Evolutionary conservation across 192 early-diverging fungal species (phyloP).

Genomic region (Backusella circina): DNA sequence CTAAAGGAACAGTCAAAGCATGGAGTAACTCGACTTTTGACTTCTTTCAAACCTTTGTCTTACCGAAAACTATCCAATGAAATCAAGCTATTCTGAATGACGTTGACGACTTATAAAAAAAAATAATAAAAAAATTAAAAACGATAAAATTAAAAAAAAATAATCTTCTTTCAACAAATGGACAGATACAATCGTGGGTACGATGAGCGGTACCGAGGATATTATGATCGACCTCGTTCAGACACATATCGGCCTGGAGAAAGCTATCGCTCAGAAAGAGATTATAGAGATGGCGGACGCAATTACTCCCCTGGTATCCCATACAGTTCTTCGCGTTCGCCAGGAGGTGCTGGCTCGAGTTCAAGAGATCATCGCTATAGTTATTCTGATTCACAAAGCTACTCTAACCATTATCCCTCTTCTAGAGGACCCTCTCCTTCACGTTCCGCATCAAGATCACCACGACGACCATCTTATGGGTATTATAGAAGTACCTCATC

Average conservation of each 20-base stretch:
- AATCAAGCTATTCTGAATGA: not conserved
- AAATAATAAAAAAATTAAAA: not conserved
- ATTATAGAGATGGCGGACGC: slow-evolving; percentile 22
- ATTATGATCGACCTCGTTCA: slow-evolving; percentile 28
- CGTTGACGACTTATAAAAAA: not conserved
- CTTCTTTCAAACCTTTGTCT: too few species aligned
- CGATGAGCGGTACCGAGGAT: slow-evolving; percentile 30
- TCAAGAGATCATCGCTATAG: slow-evolving; percentile 15
- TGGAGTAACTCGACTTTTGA: too few species aligned
- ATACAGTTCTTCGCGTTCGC: slow-evolving; percentile 15
- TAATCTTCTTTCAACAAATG: not conserved
- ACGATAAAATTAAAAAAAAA: too few species aligned
- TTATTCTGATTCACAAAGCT: slow-evolving; percentile 49
- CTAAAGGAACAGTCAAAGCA: too few species aligned
- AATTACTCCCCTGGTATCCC: slow-evolving; percentile 4
- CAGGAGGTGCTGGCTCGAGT: not conserved
- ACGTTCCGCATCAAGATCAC: not conserved
- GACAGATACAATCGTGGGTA: slow-evolving; percentile 28
- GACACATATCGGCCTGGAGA: slow-evolving; percentile 30
- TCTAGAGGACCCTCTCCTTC: not conserved
- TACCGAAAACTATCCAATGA: not conserved
- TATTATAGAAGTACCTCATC: slow-evolving; percentile 11
- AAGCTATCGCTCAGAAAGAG: slow-evolving; percentile 21
- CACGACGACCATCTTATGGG: slow-evolving; percentile 15
- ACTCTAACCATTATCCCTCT: slow-evolving; percentile 5